Evolutionary conservation across 73 alveolate genomes (phyloP).

Genomic region (Paraurostyla sp.): DNA sequence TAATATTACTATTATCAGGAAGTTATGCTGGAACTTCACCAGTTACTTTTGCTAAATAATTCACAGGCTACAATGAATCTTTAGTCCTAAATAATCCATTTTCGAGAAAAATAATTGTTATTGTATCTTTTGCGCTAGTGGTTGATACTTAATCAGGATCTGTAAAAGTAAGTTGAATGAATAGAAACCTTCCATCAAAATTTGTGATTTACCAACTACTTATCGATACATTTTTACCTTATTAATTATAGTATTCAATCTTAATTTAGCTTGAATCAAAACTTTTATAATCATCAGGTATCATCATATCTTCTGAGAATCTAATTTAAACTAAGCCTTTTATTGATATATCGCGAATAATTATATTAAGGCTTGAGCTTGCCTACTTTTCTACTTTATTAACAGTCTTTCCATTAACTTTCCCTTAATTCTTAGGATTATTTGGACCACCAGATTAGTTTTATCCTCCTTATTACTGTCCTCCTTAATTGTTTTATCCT

Average conservation of each 20-base stretch:
- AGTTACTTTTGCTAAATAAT: background rate
- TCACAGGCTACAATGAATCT: background rate
- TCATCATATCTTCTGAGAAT: background rate
- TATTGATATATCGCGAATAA: background rate
- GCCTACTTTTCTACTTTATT: background rate
- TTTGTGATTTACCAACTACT: background rate
- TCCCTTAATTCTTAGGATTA: background rate
- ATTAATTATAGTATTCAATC: background rate
- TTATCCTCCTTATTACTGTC: background rate
- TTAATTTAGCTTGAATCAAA: background rate
- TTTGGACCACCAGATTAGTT: background rate
- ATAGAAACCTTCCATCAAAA: background rate
- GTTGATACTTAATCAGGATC: background rate
- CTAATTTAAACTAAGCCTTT: background rate
- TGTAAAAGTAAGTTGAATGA: background rate
- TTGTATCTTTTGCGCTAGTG: background rate
- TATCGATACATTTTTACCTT: background rate
- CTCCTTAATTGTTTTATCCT: background rate
- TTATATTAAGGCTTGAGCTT: background rate
- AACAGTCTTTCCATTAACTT: background rate
- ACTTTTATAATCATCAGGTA: background rate
- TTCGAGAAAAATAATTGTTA: background rate
- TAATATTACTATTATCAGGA: background rate
- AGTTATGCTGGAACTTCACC: background rate
- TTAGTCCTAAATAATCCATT: slow-evolving; percentile 7